phyloP scores from a whole-genome alignment of 1,284 basidiomycete genomes.

The Earliella scabrosa region DNA sequence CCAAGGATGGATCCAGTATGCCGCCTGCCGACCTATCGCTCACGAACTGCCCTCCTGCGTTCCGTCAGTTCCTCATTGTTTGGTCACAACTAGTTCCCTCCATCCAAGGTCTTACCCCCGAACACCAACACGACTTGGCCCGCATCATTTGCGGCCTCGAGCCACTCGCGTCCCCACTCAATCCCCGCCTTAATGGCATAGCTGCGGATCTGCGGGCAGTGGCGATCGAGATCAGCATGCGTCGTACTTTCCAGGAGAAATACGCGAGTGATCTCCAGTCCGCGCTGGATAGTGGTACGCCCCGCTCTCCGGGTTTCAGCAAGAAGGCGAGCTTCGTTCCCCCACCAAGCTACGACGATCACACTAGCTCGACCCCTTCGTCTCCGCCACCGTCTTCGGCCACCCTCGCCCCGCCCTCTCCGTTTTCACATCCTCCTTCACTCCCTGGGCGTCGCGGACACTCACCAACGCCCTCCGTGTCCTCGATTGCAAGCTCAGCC shows the following conservation, averaged over 20 bases:
- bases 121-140: constrained; percentile 79
- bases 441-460: constrained; percentile 26
- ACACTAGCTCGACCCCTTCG: constrained; percentile 2
- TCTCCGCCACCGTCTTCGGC: constrained; percentile 12
- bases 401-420: constrained; percentile 17
- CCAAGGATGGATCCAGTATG: constrained; percentile 31
- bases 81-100: constrained; percentile 70
- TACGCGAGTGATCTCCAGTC: constrained; percentile 76
- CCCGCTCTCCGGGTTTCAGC: constrained; percentile 26
- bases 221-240: constrained; percentile 79
- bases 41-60: constrained; percentile 61
- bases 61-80: constrained; percentile 68
- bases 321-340: constrained; percentile 70
- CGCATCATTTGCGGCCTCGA: constrained; percentile 73
- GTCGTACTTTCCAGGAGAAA: constrained; percentile 80
- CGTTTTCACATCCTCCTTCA: constrained; percentile 8
- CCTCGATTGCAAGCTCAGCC: constrained; percentile 18
- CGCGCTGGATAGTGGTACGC: constrained; percentile 65
- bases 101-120: constrained; percentile 65
- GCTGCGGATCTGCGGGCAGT: constrained; percentile 77
- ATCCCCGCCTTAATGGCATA: constrained; percentile 56
- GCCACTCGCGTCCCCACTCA: constrained; percentile 43
- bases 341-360: constrained; percentile 65
- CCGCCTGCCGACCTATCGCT: constrained; percentile 52
- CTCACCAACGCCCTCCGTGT: constrained; percentile 31